Percentiles rank a stretch among this genome's conserved stretches.
These are phyloP conservation scores for Fonsecaea nubica DNA, from an alignment of 2,329 filamentous ascomycete genomes.

Conservation along the genomic window DNA sequence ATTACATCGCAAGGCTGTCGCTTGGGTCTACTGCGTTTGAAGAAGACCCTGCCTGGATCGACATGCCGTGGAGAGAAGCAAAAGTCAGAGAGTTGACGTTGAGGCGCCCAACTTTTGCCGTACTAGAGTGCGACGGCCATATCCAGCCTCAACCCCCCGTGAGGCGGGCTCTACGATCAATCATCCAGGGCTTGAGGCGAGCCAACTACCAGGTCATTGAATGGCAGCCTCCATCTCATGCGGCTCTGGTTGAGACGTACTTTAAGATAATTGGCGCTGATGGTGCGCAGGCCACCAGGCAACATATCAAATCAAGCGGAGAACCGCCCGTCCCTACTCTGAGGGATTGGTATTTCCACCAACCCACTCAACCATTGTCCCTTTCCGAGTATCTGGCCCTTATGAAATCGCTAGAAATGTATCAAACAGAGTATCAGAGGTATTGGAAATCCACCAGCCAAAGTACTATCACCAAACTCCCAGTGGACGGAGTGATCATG, in stretches of 20 bases:
- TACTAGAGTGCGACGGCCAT: conserved; percentile 27
- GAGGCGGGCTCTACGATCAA: conserved; percentile 21
- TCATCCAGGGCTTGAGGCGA: conserved; percentile 45
- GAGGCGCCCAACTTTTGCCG: conserved; percentile 24
- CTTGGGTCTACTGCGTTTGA: conserved; percentile 26
- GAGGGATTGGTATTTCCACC: conserved; percentile 24
- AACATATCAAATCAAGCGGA: conserved; percentile 60
- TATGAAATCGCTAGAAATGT: conserved; percentile 13
- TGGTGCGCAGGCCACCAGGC: conserved; percentile 66
- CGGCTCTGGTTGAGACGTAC: conserved; percentile 24
- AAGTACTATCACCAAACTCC: not conserved
- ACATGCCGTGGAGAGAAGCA: conserved; percentile 31
- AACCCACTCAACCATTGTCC: conserved; percentile 12
- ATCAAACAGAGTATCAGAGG: conserved; percentile 21
- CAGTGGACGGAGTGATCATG: conserved; percentile 63
- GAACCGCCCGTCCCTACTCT: conserved; percentile 65
- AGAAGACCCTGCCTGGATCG: conserved; percentile 25
- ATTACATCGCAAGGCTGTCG: conserved; percentile 32
- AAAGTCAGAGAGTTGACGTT: conserved; percentile 14
- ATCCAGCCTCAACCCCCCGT: conserved; percentile 34
- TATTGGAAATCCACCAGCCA: conserved; percentile 49
- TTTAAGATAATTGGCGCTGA: conserved; percentile 56
- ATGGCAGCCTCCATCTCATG: conserved; percentile 36
- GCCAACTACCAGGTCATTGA: conserved; percentile 59
- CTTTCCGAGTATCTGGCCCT: conserved; percentile 22